Evolutionary conservation across 2,329 filamentous ascomycete species (phyloP).

Genomic region (Aspergillus fumigatus): DNA sequence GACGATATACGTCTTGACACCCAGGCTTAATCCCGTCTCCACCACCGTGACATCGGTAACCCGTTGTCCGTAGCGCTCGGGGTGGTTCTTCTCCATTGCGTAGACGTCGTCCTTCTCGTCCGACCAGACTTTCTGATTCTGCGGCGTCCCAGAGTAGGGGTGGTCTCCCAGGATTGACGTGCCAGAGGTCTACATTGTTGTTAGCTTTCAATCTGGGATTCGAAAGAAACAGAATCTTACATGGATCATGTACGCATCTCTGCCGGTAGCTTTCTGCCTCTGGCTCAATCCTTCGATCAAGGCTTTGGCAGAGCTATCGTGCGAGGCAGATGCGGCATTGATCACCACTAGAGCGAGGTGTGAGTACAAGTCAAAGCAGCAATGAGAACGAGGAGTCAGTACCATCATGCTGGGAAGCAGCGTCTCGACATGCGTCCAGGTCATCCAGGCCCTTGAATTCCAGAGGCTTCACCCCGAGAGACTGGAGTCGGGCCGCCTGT

Average conservation of each 20-base stretch:
- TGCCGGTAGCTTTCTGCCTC: conserved; percentile 32
- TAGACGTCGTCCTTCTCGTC: conserved; percentile 44
- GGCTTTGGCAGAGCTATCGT: conserved; percentile 36
- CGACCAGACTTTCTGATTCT: conserved; percentile 35
- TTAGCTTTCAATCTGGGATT: neutral
- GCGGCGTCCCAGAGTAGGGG: conserved; percentile 31
- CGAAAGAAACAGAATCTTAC: conserved; percentile 10
- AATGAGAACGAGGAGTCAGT: neutral
- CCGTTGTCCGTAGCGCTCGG: conserved; percentile 41
- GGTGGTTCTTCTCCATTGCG: conserved; percentile 33
- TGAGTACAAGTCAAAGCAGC: neutral
- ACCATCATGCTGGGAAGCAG: conserved; percentile 13
- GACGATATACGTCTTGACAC: conserved; percentile 45
- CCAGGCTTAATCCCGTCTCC: conserved; percentile 33
- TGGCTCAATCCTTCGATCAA: conserved; percentile 42
- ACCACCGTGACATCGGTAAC: conserved; percentile 44
- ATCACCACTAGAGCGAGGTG: conserved; percentile 33
- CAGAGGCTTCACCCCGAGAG: conserved; percentile 6
- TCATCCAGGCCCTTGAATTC: conserved; percentile 14
- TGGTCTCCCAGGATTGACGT: conserved; percentile 34
- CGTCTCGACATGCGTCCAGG: conserved; percentile 1
- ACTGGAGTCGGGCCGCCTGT: neutral
- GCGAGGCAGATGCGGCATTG: conserved; percentile 40
- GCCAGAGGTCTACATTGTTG: conserved; percentile 1
- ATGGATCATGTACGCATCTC: conserved; percentile 39